Conservation (phyloP, 2,329 filamentous ascomycete species). For the Torrubiella hemipterigena region DNA sequence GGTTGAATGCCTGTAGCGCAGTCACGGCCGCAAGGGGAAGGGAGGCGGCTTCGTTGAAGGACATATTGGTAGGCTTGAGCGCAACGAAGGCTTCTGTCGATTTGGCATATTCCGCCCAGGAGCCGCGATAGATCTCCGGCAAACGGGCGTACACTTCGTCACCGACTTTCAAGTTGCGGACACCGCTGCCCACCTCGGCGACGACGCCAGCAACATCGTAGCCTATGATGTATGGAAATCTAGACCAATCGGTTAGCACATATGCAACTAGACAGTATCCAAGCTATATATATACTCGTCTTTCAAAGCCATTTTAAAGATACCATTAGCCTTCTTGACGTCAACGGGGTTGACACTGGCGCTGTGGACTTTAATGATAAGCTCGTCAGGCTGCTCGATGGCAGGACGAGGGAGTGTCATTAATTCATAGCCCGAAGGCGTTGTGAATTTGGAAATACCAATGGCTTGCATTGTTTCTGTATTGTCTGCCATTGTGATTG, state of each 20-base stretch:
- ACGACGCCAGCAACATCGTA: constrained; percentile 28
- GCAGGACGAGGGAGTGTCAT: constrained; percentile 10
- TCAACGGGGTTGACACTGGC: constrained; percentile 33
- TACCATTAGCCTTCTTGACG: constrained; percentile 25
- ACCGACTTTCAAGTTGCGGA: constrained; percentile 19
- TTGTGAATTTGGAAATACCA: constrained; percentile 9
- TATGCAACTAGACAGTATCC: neutral
- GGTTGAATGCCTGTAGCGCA: constrained; percentile 23
- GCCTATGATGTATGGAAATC: constrained; percentile 30
- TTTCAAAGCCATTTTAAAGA: constrained; percentile 17
- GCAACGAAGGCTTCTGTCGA: constrained; percentile 19
- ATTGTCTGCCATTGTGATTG: neutral
- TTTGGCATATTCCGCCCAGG: constrained; percentile 23
- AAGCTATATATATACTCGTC: constrained; percentile 14
- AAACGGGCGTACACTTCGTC: constrained; percentile 13
- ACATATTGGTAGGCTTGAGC: constrained; percentile 25
- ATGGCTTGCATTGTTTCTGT: constrained; percentile 10
- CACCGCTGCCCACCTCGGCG: constrained; percentile 18
- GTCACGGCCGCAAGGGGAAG: constrained; percentile 30
- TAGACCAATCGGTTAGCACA: neutral
- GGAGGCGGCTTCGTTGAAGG: constrained; percentile 28
- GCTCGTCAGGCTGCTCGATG: constrained; percentile 10
- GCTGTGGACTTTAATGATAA: constrained; percentile 27
- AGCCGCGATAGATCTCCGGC: constrained; percentile 15
- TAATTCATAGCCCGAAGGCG: constrained; percentile 11